Conservation (phyloP, 768 basidiomycete genomes). For the Suillus paluster region DNA sequence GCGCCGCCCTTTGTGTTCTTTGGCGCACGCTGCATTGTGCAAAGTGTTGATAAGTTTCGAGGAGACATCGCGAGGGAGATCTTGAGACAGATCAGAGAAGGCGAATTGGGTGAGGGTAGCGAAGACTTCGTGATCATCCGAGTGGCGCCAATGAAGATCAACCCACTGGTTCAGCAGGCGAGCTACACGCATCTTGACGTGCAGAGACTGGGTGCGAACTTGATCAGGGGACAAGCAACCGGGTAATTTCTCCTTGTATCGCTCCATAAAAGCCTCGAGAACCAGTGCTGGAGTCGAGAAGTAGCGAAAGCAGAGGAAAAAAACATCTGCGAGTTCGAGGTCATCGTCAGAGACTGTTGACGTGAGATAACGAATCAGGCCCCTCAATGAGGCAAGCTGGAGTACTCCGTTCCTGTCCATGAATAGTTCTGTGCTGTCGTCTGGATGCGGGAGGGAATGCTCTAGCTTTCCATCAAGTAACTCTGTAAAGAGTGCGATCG, state of each 20-base stretch:
- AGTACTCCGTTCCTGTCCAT: conserved; percentile 29
- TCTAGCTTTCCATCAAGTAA: conserved; percentile 29
- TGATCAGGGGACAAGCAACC: conserved; percentile 31
- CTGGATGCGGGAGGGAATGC: conserved; percentile 34
- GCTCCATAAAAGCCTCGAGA: conserved; percentile 46
- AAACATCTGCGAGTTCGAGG: conserved; percentile 50
- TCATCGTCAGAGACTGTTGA: conserved; percentile 45
- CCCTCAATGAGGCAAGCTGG: conserved; percentile 43
- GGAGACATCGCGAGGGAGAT: conserved; percentile 34
- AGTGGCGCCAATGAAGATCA: conserved; percentile 67
- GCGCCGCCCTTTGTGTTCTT: conserved; percentile 30
- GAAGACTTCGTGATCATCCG: conserved; percentile 48
- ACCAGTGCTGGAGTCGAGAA: conserved; percentile 59
- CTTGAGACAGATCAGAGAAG: conserved; percentile 33
- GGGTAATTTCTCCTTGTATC: conserved; percentile 48
- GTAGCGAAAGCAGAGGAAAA: conserved; percentile 75
- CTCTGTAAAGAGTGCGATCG: conserved; percentile 34
- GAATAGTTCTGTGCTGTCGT: conserved; percentile 34
- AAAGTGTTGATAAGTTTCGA: conserved; percentile 34
- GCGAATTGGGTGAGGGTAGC: conserved; percentile 33
- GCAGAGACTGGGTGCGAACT: conserved; percentile 46
- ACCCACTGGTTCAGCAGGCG: conserved; percentile 72
- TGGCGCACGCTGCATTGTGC: conserved; percentile 27
- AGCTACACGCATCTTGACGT: conserved; percentile 61
- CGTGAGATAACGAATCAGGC: conserved; percentile 51